Evolutionary conservation across 2,329 filamentous ascomycete genomes (phyloP), one percentile per base, ranked within the genome.

Genomic region (Septoria petroselini): DNA sequence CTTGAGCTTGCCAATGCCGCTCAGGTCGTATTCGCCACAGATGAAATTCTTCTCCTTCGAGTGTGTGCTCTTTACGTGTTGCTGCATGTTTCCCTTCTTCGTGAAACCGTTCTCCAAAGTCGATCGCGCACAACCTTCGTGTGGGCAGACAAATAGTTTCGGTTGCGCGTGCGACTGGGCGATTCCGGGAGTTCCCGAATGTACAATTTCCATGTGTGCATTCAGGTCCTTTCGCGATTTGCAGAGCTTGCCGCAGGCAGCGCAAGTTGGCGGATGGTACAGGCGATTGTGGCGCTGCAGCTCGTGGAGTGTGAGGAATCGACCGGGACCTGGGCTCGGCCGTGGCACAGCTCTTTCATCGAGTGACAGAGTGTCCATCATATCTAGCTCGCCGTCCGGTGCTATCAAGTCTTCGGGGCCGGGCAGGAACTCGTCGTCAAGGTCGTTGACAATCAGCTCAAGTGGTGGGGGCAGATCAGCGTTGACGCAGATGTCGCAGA

Each of bases 1-100:
- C 7, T 72, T 69, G 1, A 93, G 61, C 35, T 72, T 70, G 15
- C 64, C 71, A 37, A 81, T 81, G 6, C 74, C 73, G n/a, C 73
- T 76, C 1, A 90, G 71, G 58, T 85, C 81, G 8, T 82, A 78
- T 40, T 83, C 71, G 12, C 88, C 88, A 63, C 91, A 96, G n/a
- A 88, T 75, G 63, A 88, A 96, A 7, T 83, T 82, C 52, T 74
- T 77, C 58, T 83, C 73, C 14, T 88, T 85, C 58, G 89, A 79
- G 65, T 96, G 91, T 0, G 85, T 83, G 8, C 81, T 84, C 50
- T 85, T 83, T 47, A 91, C 75, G 65, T 97, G 91, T 0, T 84
- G 81, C 12, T 84, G 86, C 43, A 95, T 76, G 61, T 95, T 96
- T n/a, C 85, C 85, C 54, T 80, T 82, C 64, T 86, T 87, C 14